These are phyloP conservation scores for Pogostemon cablin DNA, from an alignment of 257 asterid species.

Conservation along the genomic window DNA sequence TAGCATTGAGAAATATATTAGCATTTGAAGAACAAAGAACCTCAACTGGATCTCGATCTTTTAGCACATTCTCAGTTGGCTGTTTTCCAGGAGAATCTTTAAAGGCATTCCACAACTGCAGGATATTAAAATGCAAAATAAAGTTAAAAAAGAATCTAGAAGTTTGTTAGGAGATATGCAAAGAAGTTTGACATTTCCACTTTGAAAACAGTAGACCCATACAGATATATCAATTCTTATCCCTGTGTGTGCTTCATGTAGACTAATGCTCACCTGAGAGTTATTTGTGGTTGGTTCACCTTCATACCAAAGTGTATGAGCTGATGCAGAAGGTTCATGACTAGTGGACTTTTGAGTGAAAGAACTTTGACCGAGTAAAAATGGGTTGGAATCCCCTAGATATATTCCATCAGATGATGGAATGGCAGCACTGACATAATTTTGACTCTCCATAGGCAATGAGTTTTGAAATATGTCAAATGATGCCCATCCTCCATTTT, in stretches of 20 bases:
- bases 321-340: slow-evolving; percentile 36
- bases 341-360: slow-evolving; percentile 32
- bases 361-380: slow-evolving; percentile 43
- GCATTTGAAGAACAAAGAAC: slow-evolving; percentile 42
- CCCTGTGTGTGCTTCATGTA: background rate
- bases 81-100: slow-evolving; percentile 44
- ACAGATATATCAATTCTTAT: background rate
- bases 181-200: slow-evolving; percentile 5
- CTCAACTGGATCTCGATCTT: slow-evolving; percentile 38
- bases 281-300: slow-evolving; percentile 37
- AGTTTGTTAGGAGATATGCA: background rate
- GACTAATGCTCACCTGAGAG: slow-evolving; percentile 41
- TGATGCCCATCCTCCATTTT: slow-evolving; percentile 47
- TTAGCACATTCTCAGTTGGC: slow-evolving; percentile 31
- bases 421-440: slow-evolving; percentile 36
- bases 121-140: slow-evolving; percentile 22
- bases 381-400: slow-evolving; percentile 38
- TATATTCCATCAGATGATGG: slow-evolving; percentile 47
- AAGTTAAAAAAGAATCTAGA: slow-evolving; percentile 4
- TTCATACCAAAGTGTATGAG: slow-evolving; percentile 41
- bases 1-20: slow-evolving; percentile 43
- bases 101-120: slow-evolving; percentile 73
- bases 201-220: background rate
- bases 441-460: slow-evolving; percentile 36
- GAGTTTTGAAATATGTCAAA: slow-evolving; percentile 38